Evolutionary conservation across 805 yeast species (phyloP).

Genomic region (Wickerhamiella lipophila): DNA sequence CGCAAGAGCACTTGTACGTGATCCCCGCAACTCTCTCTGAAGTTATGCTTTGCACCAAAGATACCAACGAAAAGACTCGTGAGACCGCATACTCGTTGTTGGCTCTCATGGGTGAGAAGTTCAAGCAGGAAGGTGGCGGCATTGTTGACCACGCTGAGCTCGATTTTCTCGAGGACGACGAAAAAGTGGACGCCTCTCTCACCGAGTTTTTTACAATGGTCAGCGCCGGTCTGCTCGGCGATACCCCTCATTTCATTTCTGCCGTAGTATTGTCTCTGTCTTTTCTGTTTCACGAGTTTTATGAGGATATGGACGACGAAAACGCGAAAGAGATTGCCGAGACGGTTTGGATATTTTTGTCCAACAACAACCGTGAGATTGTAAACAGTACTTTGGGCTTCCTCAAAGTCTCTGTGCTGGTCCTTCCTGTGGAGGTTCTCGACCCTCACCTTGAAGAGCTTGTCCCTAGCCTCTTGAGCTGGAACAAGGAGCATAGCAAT

Average conservation of each 20-base stretch:
- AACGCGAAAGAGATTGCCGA: conserved; percentile 62
- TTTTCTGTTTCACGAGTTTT: conserved; percentile 77
- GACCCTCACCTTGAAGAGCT: conserved; percentile 52
- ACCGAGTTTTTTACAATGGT: conserved; percentile 84
- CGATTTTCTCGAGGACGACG: conserved; percentile 54
- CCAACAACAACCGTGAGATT: conserved; percentile 84
- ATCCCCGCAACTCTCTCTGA: conserved; percentile 78
- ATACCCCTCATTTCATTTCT: conserved; percentile 88
- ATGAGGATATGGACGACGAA: conserved; percentile 45
- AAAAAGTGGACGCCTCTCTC: conserved; percentile 54
- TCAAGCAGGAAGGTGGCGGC: conserved; percentile 67
- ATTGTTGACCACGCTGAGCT: conserved; percentile 49
- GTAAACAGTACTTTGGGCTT: conserved; percentile 92
- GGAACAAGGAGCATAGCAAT: conserved; percentile 94
- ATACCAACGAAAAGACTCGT: conserved; percentile 83
- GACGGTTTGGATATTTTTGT: conserved; percentile 78
- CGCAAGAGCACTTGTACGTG: conserved; percentile 53
- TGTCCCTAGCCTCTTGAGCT: conserved; percentile 61
- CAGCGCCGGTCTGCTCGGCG: conserved; percentile 91
- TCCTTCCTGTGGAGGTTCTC: conserved; percentile 68
- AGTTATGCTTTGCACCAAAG: conserved; percentile 80
- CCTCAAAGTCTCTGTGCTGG: conserved; percentile 74
- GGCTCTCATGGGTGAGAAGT: conserved; percentile 65
- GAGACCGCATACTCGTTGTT: conserved; percentile 63
- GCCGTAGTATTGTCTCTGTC: conserved; percentile 90